phyloP scores from a whole-genome alignment of 768 basidiomycete genomes.

The Boletales sp. region DNA sequence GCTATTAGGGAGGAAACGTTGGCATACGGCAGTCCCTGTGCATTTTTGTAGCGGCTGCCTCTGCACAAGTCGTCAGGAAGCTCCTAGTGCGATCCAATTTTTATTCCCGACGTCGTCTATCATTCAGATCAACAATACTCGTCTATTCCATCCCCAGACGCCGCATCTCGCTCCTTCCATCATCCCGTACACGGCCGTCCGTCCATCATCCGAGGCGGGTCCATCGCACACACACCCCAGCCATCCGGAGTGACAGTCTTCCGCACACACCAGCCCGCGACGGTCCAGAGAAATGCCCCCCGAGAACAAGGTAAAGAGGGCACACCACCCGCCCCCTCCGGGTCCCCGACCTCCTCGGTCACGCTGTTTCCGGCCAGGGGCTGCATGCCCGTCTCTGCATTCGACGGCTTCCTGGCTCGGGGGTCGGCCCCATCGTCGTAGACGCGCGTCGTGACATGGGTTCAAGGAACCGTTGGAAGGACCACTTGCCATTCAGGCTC shows the following conservation, averaged over 20 bases:
- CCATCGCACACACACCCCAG: not conserved
- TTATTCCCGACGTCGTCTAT: constrained; percentile 1
- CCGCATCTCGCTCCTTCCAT: not conserved
- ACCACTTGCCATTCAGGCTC: constrained; percentile 1
- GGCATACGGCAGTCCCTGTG: constrained; percentile 34
- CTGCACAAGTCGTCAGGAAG: constrained; percentile 17
- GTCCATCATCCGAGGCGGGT: constrained; percentile 11
- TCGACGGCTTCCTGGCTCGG: constrained; percentile 1
- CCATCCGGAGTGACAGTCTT: constrained; percentile 1
- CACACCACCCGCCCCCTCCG: constrained; percentile 1
- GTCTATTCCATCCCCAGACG: not conserved
- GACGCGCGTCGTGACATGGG: constrained; percentile 1
- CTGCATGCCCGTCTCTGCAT: not conserved
- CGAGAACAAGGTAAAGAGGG: not conserved
- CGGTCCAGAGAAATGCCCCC: not conserved
- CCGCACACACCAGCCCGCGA: constrained; percentile 2
- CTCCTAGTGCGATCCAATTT: constrained; percentile 10
- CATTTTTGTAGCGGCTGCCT: constrained; percentile 24
- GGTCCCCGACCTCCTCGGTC: constrained; percentile 5
- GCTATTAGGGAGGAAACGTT: constrained; percentile 55
- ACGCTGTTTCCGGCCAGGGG: not conserved
- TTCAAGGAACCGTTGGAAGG: constrained; percentile 3
- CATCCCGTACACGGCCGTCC: not conserved
- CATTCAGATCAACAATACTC: not conserved
- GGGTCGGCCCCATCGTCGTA: not conserved